phyloP scores from a whole-genome alignment of 257 asterid species.

The Ilex aquifolium region DNA sequence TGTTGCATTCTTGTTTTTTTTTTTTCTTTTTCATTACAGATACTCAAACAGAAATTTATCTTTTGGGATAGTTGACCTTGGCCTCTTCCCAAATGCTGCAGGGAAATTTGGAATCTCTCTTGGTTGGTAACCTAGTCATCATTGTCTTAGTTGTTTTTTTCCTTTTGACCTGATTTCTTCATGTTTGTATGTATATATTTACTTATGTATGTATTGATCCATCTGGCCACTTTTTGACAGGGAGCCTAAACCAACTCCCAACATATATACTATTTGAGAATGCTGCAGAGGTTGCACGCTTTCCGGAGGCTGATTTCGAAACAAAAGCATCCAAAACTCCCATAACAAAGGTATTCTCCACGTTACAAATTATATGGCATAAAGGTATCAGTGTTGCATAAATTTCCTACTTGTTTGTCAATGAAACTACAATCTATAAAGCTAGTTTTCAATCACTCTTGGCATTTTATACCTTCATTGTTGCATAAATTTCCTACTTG shows the following conservation, averaged over 20 bases:
- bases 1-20: constrained; percentile 21
- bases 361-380: too few species aligned
- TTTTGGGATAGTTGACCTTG: constrained; percentile 85
- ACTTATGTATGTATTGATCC: constrained; percentile 18
- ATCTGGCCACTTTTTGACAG: constrained; percentile 29
- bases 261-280: constrained; percentile 61
- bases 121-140: constrained; percentile 32
- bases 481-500: background rate
- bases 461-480: too few species aligned
- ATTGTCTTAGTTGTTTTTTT: constrained; percentile 10
- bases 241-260: constrained; percentile 76
- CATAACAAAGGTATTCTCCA: constrained; percentile 58
- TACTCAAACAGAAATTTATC: constrained; percentile 75
- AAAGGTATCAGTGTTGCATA: too few species aligned
- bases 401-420: background rate
- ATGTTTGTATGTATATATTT: constrained; percentile 4
- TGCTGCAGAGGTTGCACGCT: constrained; percentile 54
- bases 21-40: constrained; percentile 36
- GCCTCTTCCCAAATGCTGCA: constrained; percentile 96
- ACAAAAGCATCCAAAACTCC: constrained; percentile 49
- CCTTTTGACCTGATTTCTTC: constrained; percentile 2
- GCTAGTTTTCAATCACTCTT: background rate
- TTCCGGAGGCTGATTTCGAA: constrained; percentile 57
- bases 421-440: background rate
- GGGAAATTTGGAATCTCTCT: constrained; percentile 79